Evolutionary conservation across 495 filamentous ascomycete genomes (phyloP), one percentile per base, ranked within the genome.

Genomic region (Penicillium mononematosum): DNA sequence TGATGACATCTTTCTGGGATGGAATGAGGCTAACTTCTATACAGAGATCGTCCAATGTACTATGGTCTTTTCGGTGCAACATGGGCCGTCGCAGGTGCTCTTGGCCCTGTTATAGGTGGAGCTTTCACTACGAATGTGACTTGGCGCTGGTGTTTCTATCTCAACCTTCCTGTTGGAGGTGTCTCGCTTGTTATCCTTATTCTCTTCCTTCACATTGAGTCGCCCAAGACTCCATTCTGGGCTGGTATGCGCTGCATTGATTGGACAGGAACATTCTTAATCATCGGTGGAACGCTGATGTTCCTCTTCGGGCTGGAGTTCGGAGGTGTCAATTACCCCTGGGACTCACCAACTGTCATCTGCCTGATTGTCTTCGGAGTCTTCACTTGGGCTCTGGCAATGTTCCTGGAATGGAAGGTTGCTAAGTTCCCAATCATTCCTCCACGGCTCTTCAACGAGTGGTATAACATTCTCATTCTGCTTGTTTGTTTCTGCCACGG

Each of bases 391-490:
- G 74, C 60, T 6, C 53, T 89, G 27, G 94, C 92, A 65, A 71
- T 83, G 63, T 17, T 89, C 2, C 78, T 84, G 64, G 90, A 95
- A 67, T 83, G 77, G 79, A 86, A 85, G 60, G 50, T 92, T 4
- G 90, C 91, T 56, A 79, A 83, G 32, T 87, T 85, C 60, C 91
- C 92, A 1, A 78, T 96, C 44, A 91, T 93, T 63, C 92, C 92
- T 0, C 66, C 88, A 36, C 78, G 79, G 0, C 70, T 96, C 3
- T 91, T 92, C 73, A 74, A 72, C 19, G 69, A 79, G 12, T 74
- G 73, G 20, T 81, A 84, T 22, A 86, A 86, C 66, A 60, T 86
- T 24, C 82, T 85, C 3, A 71, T 80, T 0, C 74, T 90, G 4
- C 25, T 70, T 7, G 73, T 85, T 45, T 80, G 77, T 55, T 87